phyloP scores from a whole-genome alignment of 257 asterid genomes.

The Solanum sitiens region DNA sequence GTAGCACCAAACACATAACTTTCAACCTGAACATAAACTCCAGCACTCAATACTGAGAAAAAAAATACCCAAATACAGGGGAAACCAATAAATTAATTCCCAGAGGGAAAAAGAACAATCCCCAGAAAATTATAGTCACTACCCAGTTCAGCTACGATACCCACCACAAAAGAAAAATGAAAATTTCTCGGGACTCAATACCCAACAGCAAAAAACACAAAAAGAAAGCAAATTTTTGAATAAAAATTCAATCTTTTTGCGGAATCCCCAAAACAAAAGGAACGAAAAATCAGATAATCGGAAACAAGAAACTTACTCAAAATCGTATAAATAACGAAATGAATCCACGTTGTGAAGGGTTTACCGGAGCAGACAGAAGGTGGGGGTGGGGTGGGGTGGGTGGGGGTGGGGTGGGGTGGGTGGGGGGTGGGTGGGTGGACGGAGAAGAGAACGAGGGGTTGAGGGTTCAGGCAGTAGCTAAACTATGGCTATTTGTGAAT shows the following conservation, averaged over 20 bases:
- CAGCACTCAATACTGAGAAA: not conserved
- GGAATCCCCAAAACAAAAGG: not conserved
- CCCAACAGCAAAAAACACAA: not conserved
- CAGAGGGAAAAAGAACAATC: not conserved
- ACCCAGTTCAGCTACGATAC: not conserved
- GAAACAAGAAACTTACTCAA: not conserved
- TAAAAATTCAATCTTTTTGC: not conserved
- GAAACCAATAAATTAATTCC: not conserved
- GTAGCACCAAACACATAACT: not conserved
- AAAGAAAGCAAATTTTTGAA: not conserved
- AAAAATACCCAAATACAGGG: not conserved
- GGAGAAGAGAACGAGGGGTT: not conserved
- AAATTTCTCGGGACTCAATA: not conserved
- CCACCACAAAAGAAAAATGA: not conserved
- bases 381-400: not conserved
- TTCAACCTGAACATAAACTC: not conserved
- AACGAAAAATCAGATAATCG: not conserved
- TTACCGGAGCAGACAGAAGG: not conserved
- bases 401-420: not conserved
- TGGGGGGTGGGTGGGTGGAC: not conserved
- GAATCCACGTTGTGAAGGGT: not conserved
- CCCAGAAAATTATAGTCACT: not conserved
- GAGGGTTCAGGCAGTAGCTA: slow-evolving; percentile 2
- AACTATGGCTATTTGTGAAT: not conserved
- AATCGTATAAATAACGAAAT: not conserved